A percentile compares a stretch with the other conserved stretches of the same genome.
phyloP scores from a whole-genome alignment of 2,329 filamentous ascomycete genomes.

The Arthroderma sp. region DNA sequence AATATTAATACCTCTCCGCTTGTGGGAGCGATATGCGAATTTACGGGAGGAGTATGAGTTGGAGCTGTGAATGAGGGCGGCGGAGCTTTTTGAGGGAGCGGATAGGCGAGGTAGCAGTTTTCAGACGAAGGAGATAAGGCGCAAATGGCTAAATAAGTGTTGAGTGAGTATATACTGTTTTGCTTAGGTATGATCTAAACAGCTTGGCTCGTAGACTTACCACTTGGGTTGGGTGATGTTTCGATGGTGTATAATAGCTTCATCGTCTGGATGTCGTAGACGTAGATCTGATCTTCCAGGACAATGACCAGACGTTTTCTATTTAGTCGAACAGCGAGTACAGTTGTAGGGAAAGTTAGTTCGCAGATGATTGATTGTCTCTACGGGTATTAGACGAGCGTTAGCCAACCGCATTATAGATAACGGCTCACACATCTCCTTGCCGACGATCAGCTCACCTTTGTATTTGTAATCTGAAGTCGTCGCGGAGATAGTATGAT shows the following conservation, averaged over 20 bases:
- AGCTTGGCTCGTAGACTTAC: constrained; percentile 28
- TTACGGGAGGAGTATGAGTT: constrained; percentile 65
- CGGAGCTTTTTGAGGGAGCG: constrained; percentile 57
- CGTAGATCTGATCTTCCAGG: constrained; percentile 89
- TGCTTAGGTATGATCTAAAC: background rate
- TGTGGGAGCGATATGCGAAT: constrained; percentile 65
- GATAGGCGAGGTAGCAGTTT: constrained; percentile 90
- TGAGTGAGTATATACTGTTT: background rate
- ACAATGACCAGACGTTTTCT: constrained; percentile 87
- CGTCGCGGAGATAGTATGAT: constrained; percentile 84
- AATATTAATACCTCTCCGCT: constrained; percentile 89
- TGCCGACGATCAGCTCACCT: constrained; percentile 42
- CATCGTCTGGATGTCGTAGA: constrained; percentile 99
- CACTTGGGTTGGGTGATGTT: constrained; percentile 81
- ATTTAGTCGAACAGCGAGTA: constrained; percentile 86
- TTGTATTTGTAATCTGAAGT: constrained; percentile 93
- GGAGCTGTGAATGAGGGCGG: constrained; percentile 47
- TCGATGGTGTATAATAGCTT: constrained; percentile 83
- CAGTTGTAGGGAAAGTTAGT: constrained; percentile 93
- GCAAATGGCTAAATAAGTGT: constrained; percentile 55
- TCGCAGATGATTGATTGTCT: constrained; percentile 85
- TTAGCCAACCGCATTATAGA: background rate
- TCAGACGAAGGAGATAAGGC: constrained; percentile 88
- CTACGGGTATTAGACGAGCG: constrained; percentile 25
- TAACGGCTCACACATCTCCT: background rate